Percentiles rank a stretch among this genome's conserved stretches.
Evolutionary conservation across 2,329 filamentous ascomycete genomes (phyloP).

Genomic region (Scopulariopsis brevicaulis): DNA sequence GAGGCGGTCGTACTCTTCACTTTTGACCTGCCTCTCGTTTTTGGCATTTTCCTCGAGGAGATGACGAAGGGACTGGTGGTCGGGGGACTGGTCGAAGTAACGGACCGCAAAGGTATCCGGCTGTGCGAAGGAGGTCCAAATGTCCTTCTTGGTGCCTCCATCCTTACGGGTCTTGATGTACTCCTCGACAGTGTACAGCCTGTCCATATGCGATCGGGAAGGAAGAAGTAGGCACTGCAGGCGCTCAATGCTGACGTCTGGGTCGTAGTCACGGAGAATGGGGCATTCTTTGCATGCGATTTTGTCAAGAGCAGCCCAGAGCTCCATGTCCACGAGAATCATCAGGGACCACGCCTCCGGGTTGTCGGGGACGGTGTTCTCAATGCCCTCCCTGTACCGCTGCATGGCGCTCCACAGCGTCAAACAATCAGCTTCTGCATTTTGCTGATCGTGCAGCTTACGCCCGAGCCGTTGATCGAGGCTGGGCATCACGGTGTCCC

Average conservation of each 20-base stretch:
- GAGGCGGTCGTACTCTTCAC: slow-evolving; percentile 17
- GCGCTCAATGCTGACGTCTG: slow-evolving; percentile 25
- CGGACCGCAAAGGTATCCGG: slow-evolving; percentile 7
- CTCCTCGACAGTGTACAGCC: slow-evolving; percentile 30
- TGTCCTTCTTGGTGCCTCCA: not conserved
- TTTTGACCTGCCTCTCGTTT: slow-evolving; percentile 15
- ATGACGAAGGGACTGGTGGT: slow-evolving; percentile 21
- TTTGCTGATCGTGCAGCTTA: not conserved
- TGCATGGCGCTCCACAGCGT: not conserved
- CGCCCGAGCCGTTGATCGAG: not conserved
- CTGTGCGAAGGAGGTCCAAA: slow-evolving; percentile 24
- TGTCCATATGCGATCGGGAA: slow-evolving; percentile 27
- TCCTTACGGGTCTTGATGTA: slow-evolving; percentile 18
- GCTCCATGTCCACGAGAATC: slow-evolving; percentile 41
- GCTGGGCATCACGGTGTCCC: not conserved
- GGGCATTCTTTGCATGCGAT: slow-evolving; percentile 23
- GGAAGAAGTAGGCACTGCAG: slow-evolving; percentile 34
- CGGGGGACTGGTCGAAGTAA: slow-evolving; percentile 9
- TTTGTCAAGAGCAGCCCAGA: slow-evolving; percentile 48
- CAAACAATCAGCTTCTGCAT: not conserved
- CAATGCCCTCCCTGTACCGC: not conserved
- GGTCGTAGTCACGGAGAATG: slow-evolving; percentile 32
- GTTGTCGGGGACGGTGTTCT: slow-evolving; percentile 9
- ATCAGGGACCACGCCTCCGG: slow-evolving; percentile 40
- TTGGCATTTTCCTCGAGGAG: slow-evolving; percentile 27